Conservation (phyloP, 257 asterid species). For the Gentiana dahurica region DNA sequence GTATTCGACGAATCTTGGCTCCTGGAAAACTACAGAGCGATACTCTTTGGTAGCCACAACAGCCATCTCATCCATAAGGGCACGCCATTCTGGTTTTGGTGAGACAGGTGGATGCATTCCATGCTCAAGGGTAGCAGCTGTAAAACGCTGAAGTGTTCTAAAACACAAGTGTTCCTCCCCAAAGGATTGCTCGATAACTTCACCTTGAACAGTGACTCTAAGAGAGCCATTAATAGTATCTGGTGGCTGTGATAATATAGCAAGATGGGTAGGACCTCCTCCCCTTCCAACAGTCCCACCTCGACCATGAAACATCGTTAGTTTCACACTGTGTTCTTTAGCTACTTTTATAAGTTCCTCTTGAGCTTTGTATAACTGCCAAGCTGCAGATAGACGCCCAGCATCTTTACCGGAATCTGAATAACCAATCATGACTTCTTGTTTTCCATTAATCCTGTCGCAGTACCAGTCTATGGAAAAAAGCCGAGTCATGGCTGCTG, state of each 20-base stretch:
- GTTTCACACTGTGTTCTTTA: constrained; percentile 42
- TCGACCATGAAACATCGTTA: constrained; percentile 64
- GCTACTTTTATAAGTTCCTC: constrained; percentile 61
- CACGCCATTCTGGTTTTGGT: constrained; percentile 61
- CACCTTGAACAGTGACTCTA: constrained; percentile 66
- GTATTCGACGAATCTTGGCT: constrained; percentile 63
- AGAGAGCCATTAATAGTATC: constrained; percentile 53
- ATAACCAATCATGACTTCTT: constrained; percentile 72
- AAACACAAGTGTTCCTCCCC: constrained; percentile 65
- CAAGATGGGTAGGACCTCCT: constrained; percentile 64
- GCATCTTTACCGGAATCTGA: constrained; percentile 73
- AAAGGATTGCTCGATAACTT: constrained; percentile 56
- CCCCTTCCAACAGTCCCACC: constrained; percentile 74
- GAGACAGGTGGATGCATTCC: constrained; percentile 59
- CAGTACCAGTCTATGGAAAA: constrained; percentile 62
- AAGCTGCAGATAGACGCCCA: constrained; percentile 53
- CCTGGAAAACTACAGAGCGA: constrained; percentile 51
- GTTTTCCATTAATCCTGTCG: constrained; percentile 42
- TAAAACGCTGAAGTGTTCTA: constrained; percentile 51
- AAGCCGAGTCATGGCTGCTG: constrained; percentile 52
- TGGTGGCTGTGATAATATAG: constrained; percentile 66
- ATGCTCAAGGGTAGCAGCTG: constrained; percentile 63
- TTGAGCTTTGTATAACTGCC: constrained; percentile 63
- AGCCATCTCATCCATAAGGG: constrained; percentile 45
- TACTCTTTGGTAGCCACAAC: constrained; percentile 47